These are phyloP conservation scores for Dryadomyces quercivorus DNA, from an alignment of 2,329 filamentous ascomycete species.

Conservation along the genomic window DNA sequence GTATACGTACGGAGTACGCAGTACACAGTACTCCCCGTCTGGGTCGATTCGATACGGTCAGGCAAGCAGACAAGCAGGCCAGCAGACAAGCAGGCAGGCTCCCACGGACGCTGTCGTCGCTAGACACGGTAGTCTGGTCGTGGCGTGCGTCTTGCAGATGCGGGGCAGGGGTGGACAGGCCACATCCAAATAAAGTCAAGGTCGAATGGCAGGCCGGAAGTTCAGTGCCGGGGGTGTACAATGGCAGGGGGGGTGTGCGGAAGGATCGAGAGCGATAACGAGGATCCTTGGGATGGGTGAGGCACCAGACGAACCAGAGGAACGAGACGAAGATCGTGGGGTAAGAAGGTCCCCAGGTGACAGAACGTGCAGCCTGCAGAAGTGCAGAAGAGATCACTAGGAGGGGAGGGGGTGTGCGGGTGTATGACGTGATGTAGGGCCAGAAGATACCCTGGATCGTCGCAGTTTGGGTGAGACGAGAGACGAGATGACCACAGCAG, in stretches of 20 bases:
- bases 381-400: too few species aligned
- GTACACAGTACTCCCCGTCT: too few species aligned
- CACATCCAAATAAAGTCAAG: neutral
- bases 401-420: too few species aligned
- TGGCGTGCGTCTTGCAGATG: constrained; percentile 1
- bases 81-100: too few species aligned
- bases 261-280: neutral
- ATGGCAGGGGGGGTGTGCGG: neutral
- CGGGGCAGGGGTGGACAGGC: neutral
- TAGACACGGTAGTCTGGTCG: neutral
- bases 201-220: neutral
- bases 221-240: neutral
- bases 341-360: neutral
- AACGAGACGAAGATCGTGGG: neutral
- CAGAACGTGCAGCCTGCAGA: neutral
- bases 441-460: neutral
- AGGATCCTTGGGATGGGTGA: neutral
- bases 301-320: too few species aligned
- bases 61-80: too few species aligned
- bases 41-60: neutral
- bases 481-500: neutral
- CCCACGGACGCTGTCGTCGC: too few species aligned
- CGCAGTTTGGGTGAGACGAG: neutral
- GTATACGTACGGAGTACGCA: too few species aligned
- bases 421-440: neutral